These are phyloP conservation scores for Akanthomyces lecanii DNA, from an alignment of 2,329 filamentous ascomycete species.

Conservation along the genomic window DNA sequence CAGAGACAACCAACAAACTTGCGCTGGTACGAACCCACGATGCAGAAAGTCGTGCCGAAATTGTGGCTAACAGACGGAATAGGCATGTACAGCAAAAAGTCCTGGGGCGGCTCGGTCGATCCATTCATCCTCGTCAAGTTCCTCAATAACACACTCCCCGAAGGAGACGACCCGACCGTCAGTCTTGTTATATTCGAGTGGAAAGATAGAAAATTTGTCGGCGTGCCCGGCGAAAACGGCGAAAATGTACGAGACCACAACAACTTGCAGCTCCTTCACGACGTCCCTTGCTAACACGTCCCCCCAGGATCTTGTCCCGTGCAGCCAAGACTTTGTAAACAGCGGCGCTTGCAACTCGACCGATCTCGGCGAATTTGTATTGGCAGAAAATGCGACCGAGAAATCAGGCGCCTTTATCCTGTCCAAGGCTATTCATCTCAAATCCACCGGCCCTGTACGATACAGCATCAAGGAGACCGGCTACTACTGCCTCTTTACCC, in stretches of 20 bases:
- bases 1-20: constrained; percentile 75
- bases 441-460: constrained; percentile 67
- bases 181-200: constrained; percentile 93
- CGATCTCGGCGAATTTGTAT: constrained; percentile 80
- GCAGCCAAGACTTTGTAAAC: constrained; percentile 66
- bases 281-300: constrained; percentile 31
- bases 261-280: not conserved
- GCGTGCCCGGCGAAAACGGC: constrained; percentile 55
- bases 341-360: constrained; percentile 68
- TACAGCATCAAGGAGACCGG: constrained; percentile 87
- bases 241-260: constrained; percentile 43
- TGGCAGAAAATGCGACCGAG: constrained; percentile 70
- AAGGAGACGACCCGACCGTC: constrained; percentile 64
- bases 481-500: constrained; percentile 90
- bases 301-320: constrained; percentile 53
- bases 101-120: constrained; percentile 83
- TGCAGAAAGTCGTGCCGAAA: not conserved
- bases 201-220: constrained; percentile 77
- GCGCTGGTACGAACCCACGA: constrained; percentile 47
- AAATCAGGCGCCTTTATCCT: constrained; percentile 67
- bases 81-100: constrained; percentile 89
- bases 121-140: constrained; percentile 88
- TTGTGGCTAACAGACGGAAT: constrained; percentile 26
- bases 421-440: constrained; percentile 78
- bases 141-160: constrained; percentile 52